Conservation (phyloP, 805 yeast species). For the Kockiozyma suomiensis region DNA sequence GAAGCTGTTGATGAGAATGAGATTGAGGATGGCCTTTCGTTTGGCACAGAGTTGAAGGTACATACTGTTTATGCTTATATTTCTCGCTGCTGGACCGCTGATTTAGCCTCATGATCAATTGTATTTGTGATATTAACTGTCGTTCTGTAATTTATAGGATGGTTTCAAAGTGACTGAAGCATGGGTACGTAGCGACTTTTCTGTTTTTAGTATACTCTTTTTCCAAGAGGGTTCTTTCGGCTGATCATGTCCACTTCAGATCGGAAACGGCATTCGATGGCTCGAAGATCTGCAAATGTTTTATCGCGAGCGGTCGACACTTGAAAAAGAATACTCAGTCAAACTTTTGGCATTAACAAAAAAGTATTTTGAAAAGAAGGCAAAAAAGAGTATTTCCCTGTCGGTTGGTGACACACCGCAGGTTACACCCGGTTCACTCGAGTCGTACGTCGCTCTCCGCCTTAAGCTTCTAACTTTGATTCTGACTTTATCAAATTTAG, state of each 20-base stretch:
- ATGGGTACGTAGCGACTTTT: conserved; percentile 56
- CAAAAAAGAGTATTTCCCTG: conserved; percentile 63
- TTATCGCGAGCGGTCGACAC: conserved; percentile 75
- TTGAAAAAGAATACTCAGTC: conserved; percentile 81
- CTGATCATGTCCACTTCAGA: conserved; percentile 27
- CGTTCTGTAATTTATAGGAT: conserved; percentile 49
- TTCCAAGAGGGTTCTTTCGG: no score
- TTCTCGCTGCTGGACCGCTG: neutral
- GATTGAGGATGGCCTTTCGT: conserved; percentile 29
- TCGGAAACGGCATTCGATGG: conserved; percentile 68
- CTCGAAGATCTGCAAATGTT: conserved; percentile 77
- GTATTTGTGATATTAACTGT: neutral
- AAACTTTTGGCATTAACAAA: conserved; percentile 65
- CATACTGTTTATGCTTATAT: neutral
- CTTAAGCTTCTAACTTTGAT: neutral
- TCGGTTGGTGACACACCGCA: conserved; percentile 91
- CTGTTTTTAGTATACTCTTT: neutral
- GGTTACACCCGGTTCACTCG: conserved; percentile 93
- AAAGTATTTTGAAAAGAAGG: conserved; percentile 75
- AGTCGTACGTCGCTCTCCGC: conserved; percentile 41
- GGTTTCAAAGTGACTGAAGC: conserved; percentile 73
- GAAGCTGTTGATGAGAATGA: conserved; percentile 23
- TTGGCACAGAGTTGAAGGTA: conserved; percentile 43
- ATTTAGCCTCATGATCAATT: neutral
- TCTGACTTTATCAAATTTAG: conserved; percentile 39